Percentiles rank a stretch among this genome's conserved stretches.
phyloP scores from a whole-genome alignment of 2,329 filamentous ascomycete genomes.

The Berkeleyomyces rouxiae region DNA sequence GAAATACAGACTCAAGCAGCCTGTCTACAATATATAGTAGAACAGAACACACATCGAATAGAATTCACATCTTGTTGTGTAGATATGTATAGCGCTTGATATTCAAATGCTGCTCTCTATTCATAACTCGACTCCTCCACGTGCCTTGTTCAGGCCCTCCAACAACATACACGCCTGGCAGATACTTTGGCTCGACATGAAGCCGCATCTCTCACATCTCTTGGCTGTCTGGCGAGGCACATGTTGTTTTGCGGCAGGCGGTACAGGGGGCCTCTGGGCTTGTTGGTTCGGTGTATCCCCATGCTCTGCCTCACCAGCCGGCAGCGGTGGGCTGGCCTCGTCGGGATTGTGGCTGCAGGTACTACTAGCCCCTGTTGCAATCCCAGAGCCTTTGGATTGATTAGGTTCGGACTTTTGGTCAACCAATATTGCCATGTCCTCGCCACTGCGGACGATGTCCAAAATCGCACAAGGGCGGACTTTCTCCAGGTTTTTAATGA shows the following conservation, averaged over 20 bases:
- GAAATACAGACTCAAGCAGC: constrained; percentile 12
- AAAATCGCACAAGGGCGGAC: constrained; percentile 87
- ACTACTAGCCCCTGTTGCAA: background rate
- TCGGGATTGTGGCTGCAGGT: background rate
- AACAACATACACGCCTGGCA: constrained; percentile 89
- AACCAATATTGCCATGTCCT: constrained; percentile 87
- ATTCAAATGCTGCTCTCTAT: constrained; percentile 15
- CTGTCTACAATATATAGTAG: background rate
- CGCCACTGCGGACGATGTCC: constrained; percentile 85
- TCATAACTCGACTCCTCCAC: constrained; percentile 39
- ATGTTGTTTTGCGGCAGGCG: background rate
- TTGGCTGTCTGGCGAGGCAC: constrained; percentile 53
- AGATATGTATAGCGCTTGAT: constrained; percentile 5
- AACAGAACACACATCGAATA: background rate
- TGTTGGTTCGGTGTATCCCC: background rate
- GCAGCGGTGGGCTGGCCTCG: background rate
- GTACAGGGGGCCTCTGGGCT: background rate
- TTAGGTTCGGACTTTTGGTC: background rate
- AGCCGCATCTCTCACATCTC: constrained; percentile 74
- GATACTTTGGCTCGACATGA: constrained; percentile 83
- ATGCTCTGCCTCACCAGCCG: background rate
- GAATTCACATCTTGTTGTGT: background rate
- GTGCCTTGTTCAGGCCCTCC: constrained; percentile 75
- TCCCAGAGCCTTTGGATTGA: background rate
- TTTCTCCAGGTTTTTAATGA: constrained; percentile 91